phyloP scores from a whole-genome alignment of 805 yeast genomes.

The Naumovozyma castellii region DNA sequence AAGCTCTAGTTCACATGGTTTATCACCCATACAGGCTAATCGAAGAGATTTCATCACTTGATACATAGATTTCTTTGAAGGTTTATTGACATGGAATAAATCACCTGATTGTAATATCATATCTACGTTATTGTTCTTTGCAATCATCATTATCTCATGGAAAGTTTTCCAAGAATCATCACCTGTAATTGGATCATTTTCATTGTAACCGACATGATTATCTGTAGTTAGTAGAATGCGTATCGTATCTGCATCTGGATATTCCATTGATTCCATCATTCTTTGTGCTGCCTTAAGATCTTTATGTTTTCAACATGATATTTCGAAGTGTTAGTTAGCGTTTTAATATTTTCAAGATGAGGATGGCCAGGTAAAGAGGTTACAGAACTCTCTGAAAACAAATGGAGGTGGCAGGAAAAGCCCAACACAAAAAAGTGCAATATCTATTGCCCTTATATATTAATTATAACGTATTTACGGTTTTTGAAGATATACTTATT shows the following conservation, averaged over 20 bases:
- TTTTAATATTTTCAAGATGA: no score
- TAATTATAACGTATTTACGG: no score
- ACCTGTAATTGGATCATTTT: slow-evolving; percentile 81
- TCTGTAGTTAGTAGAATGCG: slow-evolving; percentile 82
- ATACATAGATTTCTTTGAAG: slow-evolving; percentile 75
- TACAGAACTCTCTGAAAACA: no score
- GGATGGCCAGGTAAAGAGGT: no score
- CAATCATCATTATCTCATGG: slow-evolving; percentile 69
- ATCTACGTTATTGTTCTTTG: slow-evolving; percentile 65
- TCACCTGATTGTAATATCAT: slow-evolving; percentile 91
- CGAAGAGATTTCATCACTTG: slow-evolving; percentile 71
- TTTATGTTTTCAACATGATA: no score
- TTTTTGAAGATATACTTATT: no score
- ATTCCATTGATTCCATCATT: slow-evolving; percentile 13
- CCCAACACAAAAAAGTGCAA: no score
- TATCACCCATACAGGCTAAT: slow-evolving; percentile 68
- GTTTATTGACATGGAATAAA: slow-evolving; percentile 82
- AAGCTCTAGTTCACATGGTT: slow-evolving; percentile 77
- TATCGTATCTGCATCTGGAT: slow-evolving; percentile 47
- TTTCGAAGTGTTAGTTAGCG: no score
- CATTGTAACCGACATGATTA: slow-evolving; percentile 91
- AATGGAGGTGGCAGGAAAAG: no score
- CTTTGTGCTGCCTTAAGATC: no score
- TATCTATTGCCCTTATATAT: no score
- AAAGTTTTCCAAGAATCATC: slow-evolving; percentile 85